Conservation (phyloP, 257 asterid species). For the Penstemon davidsonii region DNA sequence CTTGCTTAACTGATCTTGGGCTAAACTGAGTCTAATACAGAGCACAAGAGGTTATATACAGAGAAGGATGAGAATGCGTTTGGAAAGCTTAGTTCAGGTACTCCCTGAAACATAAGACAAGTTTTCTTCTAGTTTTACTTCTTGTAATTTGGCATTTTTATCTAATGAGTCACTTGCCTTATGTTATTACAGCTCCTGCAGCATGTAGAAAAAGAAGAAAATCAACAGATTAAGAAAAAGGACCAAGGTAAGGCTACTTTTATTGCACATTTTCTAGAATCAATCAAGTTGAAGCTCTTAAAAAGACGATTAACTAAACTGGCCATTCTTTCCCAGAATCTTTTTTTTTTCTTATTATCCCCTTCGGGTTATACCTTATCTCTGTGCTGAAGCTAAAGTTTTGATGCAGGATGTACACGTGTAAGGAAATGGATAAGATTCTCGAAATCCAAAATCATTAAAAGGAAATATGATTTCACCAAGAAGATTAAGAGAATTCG, state of each 20-base stretch:
- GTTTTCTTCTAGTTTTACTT: background rate
- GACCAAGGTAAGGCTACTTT: constrained; percentile 36
- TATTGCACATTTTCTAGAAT: background rate
- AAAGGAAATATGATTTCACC: constrained; percentile 40
- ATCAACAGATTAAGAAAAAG: constrained; percentile 38
- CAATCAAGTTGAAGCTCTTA: background rate
- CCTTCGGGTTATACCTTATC: background rate
- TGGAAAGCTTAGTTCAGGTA: constrained; percentile 74
- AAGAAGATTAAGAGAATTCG: constrained; percentile 60
- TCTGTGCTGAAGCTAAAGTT: background rate
- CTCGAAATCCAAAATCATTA: constrained; percentile 51
- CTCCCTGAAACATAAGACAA: constrained; percentile 10
- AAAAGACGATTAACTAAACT: background rate
- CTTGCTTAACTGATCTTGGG: constrained; percentile 7
- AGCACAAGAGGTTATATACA: constrained; percentile 79
- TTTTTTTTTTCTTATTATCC: background rate
- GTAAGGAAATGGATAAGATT: constrained; percentile 52
- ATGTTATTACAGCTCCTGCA: constrained; percentile 55
- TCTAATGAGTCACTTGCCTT: constrained; percentile 3
- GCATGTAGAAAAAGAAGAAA: constrained; percentile 42
- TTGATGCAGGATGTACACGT: constrained; percentile 51
- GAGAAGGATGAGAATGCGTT: constrained; percentile 76
- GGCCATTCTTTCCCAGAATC: background rate
- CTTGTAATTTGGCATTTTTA: background rate
- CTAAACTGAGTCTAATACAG: constrained; percentile 47